These are phyloP conservation scores for Aspergillus heteromorphus DNA, from an alignment of 495 filamentous ascomycete species.

Conservation along the genomic window DNA sequence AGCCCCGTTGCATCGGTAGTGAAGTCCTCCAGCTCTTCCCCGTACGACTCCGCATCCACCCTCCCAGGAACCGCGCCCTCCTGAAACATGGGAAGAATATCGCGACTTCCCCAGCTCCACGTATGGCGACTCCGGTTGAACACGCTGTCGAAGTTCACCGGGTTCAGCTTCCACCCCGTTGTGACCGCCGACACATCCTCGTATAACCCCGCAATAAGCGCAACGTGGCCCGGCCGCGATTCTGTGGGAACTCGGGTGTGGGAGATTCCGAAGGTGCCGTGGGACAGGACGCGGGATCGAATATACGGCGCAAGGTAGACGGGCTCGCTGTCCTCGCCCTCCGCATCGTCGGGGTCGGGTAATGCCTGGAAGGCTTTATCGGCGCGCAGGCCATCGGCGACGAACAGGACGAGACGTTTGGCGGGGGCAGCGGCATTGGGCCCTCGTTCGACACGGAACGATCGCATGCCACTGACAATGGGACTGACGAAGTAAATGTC, in stretches of 20 bases:
- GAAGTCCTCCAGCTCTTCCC: slow-evolving; percentile 83
- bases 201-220: slow-evolving; percentile 94
- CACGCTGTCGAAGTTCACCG: slow-evolving; percentile 97
- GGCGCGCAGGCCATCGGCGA: slow-evolving; percentile 95
- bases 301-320: slow-evolving; percentile 89
- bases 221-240: slow-evolving; percentile 95
- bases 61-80: slow-evolving; percentile 83
- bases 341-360: slow-evolving; percentile 66
- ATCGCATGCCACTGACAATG: slow-evolving; percentile 90
- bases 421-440: slow-evolving; percentile 66
- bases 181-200: slow-evolving; percentile 97
- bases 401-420: slow-evolving; percentile 85
- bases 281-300: slow-evolving; percentile 75
- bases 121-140: slow-evolving; percentile 97
- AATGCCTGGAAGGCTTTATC: slow-evolving; percentile 97
- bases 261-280: slow-evolving; percentile 98
- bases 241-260: slow-evolving; percentile 98
- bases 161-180: slow-evolving; percentile 98
- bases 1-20: slow-evolving; percentile 72
- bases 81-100: slow-evolving; percentile 97
- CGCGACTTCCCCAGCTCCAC: slow-evolving; percentile 98
- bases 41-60: slow-evolving; percentile 80
- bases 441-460: slow-evolving; percentile 64
- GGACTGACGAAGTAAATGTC: slow-evolving; percentile 99
- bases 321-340: slow-evolving; percentile 49